These are phyloP conservation scores for Planoprotostelium fungivorum DNA, from an alignment of 78 protist genomes.

Conservation along the genomic window DNA sequence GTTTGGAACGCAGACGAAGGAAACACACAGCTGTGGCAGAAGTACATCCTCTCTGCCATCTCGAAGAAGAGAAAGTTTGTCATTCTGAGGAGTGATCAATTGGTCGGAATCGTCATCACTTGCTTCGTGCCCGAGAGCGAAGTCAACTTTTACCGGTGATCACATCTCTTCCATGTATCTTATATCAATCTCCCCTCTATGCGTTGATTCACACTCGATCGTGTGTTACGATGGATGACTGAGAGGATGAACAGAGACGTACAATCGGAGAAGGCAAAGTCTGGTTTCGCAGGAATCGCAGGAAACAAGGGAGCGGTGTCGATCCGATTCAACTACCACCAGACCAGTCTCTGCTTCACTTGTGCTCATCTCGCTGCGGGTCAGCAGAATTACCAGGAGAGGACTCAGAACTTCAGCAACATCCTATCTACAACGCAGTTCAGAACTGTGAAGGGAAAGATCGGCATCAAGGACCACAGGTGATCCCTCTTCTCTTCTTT, in stretches of 20 bases:
- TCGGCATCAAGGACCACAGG: conserved; percentile 23
- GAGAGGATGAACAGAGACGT: conserved; percentile 62
- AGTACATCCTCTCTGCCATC: conserved; percentile 20
- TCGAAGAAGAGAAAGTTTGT: conserved; percentile 4
- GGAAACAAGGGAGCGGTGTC: conserved; percentile 94
- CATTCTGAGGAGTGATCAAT: conserved; percentile 53
- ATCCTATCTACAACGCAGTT: conserved; percentile 13
- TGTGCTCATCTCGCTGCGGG: conserved; percentile 95
- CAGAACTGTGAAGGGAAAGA: conserved; percentile 14
- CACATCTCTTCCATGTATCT: no score
- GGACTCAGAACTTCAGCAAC: conserved; percentile 70
- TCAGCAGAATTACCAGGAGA: conserved; percentile 61
- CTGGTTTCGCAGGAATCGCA: conserved; percentile 43
- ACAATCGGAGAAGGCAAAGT: conserved; percentile 17
- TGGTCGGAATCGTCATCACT: conserved; percentile 68
- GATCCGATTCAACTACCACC: conserved; percentile 43
- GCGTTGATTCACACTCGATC: not conserved
- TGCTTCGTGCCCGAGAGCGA: conserved; percentile 55
- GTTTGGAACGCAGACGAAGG: conserved; percentile 28
- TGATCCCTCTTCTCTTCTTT: not conserved
- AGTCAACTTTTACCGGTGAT: not conserved
- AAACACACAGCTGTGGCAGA: conserved; percentile 61
- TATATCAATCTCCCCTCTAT: no score
- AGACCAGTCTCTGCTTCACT: conserved; percentile 61
- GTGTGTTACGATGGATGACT: not conserved